Base-by-base conservation (phyloP, 164 flowering plant species). In the Brasenia schreberi region DNA sequence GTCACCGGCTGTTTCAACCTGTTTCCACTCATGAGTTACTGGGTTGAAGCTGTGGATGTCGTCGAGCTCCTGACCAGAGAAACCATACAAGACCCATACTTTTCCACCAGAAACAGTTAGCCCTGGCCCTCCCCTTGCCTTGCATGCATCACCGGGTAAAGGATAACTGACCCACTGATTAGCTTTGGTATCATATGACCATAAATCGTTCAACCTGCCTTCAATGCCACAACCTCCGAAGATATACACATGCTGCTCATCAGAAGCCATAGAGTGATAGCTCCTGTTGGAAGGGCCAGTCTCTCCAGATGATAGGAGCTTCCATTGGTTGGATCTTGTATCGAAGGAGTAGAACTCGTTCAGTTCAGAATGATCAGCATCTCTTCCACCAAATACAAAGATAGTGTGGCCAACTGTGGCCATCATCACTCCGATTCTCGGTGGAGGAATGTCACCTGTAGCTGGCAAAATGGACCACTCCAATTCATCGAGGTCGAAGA, bases 1-100 rank as follows among this genome's bases (percentile, higher is more conserved):
- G 58, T 89, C 92, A 2, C 99, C 96, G 0, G 4, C 67, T 7
- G 96, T 83, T 73, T 89, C 96, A 19, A 87, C 87, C 56, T 83
- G 77, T 42, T 71, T 12, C 99, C 99, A 95, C 42, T 76, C 65
- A n/a, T 65, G 73, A 0, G 64, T 70, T 27, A 58, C 69, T 42
- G 77, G 85, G 72, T 91, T 90, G 65, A 84, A 91, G 73, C 77
- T 83, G 63, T 92, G 94, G 0, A 95, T 92, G 64, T 92, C 97
- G 59, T 95, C 96, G 43, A 72, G 19, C 80, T 91, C 97, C 69
- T 63, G 67, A 1, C 99, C 99, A 0, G 90, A 69, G 39, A 89
- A 94, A 0, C 99, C 97, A 70, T 91, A 94, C 23, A 91, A 83
- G 17, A 94, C 96, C 99, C 97, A 91, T 2, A 91, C 75, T 64